Conservation (phyloP, 306 rosid species). For the Inga oerstediana region DNA sequence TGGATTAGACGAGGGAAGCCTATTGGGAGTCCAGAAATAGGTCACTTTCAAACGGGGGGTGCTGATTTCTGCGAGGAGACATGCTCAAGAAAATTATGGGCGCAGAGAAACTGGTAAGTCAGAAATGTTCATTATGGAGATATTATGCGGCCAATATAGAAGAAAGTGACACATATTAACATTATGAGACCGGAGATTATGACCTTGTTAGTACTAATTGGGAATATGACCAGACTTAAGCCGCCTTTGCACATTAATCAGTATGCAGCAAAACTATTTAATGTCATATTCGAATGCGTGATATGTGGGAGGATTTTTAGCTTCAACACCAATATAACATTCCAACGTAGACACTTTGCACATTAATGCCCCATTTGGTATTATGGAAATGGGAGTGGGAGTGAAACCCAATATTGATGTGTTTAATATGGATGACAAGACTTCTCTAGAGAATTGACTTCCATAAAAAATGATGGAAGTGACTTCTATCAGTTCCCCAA, state of each 20-base stretch:
- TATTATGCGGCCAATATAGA: constrained; percentile 1
- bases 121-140: not conserved
- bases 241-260: not conserved
- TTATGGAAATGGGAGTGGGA: too few relatives aligned
- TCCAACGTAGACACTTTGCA: too few relatives aligned
- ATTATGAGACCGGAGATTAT: not conserved
- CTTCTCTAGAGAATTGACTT: too few relatives aligned
- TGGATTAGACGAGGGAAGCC: not conserved
- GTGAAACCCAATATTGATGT: too few relatives aligned
- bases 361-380: too few relatives aligned
- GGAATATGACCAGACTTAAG: not conserved
- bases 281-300: too few relatives aligned
- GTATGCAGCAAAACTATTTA: too few relatives aligned
- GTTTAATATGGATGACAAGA: too few relatives aligned
- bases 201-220: not conserved
- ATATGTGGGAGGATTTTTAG: too few relatives aligned
- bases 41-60: not conserved
- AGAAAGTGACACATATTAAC: not conserved
- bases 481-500: too few relatives aligned
- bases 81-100: not conserved
- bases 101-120: not conserved
- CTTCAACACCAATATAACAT: too few relatives aligned
- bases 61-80: not conserved
- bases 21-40: not conserved
- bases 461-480: too few relatives aligned